Base-by-base conservation (phyloP, 108 stramenopile genomes). In the Pelagomonas calceolata region DNA sequence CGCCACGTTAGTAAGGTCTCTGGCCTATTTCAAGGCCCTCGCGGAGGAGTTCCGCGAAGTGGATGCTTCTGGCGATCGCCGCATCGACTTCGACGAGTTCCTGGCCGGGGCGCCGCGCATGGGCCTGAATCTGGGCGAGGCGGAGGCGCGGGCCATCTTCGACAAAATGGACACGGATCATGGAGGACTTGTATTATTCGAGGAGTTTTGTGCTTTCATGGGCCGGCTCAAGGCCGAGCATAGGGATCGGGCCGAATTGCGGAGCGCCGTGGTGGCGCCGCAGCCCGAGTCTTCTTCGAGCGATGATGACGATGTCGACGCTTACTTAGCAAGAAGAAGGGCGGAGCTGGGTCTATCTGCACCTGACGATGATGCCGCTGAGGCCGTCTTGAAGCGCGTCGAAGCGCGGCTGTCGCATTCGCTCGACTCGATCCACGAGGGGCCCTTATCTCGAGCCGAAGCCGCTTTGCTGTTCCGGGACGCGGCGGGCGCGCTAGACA, bases 1-100 rank as follows among this genome's bases (percentile, higher is more conserved):
- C 65, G n/a, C 37, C 15, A 43, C 64, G 60, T 34, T 72, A 36
- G 64, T 72, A 5, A 30, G 71, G 30, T 72, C 64, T 34, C 33
- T 72, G 0, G 71, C 64, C 71, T 72, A 72, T 32, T 72, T 66
- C 36, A 65, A 32, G 34, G 65, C 33, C 37, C 65, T 72, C 32
- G 63, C 60, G 71, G 35, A 72, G 18, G 65, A 72, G 64, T 72
- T 72, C 21, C 64, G 32, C 36, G 65, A 26, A 3, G 3, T 26
- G 14, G 51, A 60, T 26, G 21, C 14, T 17, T 16, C 14, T 1
- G 7, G 1, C 21, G 51, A 60, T 26, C 51, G 51, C 21, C 51
- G 51, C 51, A 3, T 60, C 51, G 51, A 60, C 51, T 60, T 60
- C 26, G 3, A 17, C 51, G 51, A 60, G 51, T 60, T 60, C 26